Evolutionary conservation across 2,329 filamentous ascomycete species (phyloP).

Genomic region (Cladobotryum mycophilum): DNA sequence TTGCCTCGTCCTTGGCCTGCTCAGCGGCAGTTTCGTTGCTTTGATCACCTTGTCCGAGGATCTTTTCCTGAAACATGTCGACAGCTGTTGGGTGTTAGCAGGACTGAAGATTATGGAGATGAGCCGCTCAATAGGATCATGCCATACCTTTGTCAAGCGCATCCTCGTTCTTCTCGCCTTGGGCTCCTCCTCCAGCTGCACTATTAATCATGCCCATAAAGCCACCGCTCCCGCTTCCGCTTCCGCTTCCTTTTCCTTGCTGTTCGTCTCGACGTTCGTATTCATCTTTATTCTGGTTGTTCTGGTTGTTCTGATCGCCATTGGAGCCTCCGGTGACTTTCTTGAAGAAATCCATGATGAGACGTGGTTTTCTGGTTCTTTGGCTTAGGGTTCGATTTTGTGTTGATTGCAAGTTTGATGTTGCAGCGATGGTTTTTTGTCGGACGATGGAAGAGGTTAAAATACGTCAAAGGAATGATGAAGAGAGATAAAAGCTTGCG

Average conservation of each 20-base stretch:
- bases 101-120: background rate
- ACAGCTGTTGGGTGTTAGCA: constrained; percentile 45
- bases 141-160: constrained; percentile 68
- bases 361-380: too few species aligned
- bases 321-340: constrained; percentile 1
- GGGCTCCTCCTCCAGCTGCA: constrained; percentile 63
- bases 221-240: constrained; percentile 39
- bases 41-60: constrained; percentile 65
- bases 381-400: too few species aligned
- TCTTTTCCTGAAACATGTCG: constrained; percentile 71
- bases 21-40: constrained; percentile 66
- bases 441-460: too few species aligned
- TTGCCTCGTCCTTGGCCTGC: constrained; percentile 78
- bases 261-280: constrained; percentile 43
- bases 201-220: constrained; percentile 65
- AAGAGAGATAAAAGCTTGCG: too few species aligned
- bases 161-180: constrained; percentile 79
- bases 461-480: too few species aligned
- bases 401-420: too few species aligned
- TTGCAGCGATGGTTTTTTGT: too few species aligned
- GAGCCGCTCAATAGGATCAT: background rate
- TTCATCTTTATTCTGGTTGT: constrained; percentile 42
- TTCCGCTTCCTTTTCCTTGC: constrained; percentile 15
- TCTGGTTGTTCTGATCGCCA: background rate
- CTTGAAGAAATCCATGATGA: constrained; percentile 12